phyloP scores from a whole-genome alignment of 2,329 filamentous ascomycete species.

The Nemania diffusa region DNA sequence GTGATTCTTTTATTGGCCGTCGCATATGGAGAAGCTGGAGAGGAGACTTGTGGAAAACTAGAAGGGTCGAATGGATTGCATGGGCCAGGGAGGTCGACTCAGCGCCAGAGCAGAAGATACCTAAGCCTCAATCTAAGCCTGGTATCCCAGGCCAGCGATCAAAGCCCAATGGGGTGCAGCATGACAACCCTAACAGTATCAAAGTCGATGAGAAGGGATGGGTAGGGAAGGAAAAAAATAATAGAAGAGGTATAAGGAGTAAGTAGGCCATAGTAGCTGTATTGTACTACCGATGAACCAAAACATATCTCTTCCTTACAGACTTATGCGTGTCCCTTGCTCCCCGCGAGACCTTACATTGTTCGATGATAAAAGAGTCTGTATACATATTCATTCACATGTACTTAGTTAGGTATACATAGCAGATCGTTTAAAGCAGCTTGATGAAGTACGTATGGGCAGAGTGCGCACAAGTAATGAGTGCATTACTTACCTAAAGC shows the following conservation, averaged over 20 bases:
- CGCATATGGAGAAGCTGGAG: slow-evolving; percentile 68
- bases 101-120: slow-evolving; percentile 29
- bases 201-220: slow-evolving; percentile 17
- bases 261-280: slow-evolving; percentile 15
- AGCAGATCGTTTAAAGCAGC: too few relatives aligned
- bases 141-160: slow-evolving; percentile 21
- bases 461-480: too few relatives aligned
- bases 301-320: not conserved
- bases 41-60: slow-evolving; percentile 66
- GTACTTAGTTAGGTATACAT: too few relatives aligned
- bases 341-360: not conserved
- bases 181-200: slow-evolving; percentile 33
- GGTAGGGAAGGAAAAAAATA: slow-evolving; percentile 23
- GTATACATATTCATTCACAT: too few relatives aligned
- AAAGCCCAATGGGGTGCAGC: slow-evolving; percentile 17
- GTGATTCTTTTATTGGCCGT: slow-evolving; percentile 65
- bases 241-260: slow-evolving; percentile 9
- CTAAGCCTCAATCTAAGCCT: slow-evolving; percentile 31
- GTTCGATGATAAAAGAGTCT: too few relatives aligned
- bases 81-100: slow-evolving; percentile 65
- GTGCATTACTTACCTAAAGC: too few relatives aligned
- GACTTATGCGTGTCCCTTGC: not conserved
- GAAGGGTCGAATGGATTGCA: slow-evolving; percentile 64
- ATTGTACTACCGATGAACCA: slow-evolving; percentile 13
- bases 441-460: too few relatives aligned